phyloP scores from a whole-genome alignment of 1,284 basidiomycete genomes.

The Leccinum colubrinum region DNA sequence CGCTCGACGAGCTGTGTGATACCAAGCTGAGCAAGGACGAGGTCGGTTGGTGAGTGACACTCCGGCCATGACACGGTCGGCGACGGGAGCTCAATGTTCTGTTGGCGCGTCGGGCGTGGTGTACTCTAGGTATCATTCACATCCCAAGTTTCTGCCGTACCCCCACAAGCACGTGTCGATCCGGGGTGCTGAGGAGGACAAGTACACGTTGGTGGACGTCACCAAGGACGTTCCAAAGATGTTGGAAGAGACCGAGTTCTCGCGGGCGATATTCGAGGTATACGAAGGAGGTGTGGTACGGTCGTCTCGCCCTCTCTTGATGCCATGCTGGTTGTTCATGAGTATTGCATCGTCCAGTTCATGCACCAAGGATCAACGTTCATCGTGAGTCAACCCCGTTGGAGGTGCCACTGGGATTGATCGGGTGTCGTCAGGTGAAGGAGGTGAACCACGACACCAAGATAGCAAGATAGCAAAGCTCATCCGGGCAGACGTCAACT shows the following conservation, averaged over 20 bases:
- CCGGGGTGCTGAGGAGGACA: slow-evolving; percentile 76
- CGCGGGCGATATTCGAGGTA: slow-evolving; percentile 83
- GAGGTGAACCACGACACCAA: slow-evolving; percentile 82
- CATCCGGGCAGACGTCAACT: slow-evolving; percentile 75
- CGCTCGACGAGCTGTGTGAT: slow-evolving; percentile 55
- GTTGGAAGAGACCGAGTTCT: slow-evolving; percentile 86
- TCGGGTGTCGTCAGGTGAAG: slow-evolving; percentile 50
- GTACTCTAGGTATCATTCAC: slow-evolving; percentile 68
- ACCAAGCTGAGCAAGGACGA: slow-evolving; percentile 55
- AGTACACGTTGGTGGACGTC: slow-evolving; percentile 75
- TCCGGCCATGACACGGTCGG: neutral
- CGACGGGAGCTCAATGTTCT: neutral
- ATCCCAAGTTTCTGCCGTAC: slow-evolving; percentile 75
- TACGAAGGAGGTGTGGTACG: slow-evolving; percentile 77
- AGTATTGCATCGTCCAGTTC: slow-evolving; percentile 47
- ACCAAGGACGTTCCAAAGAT: slow-evolving; percentile 48
- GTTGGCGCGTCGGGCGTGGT: neutral
- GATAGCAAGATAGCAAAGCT: slow-evolving; percentile 72
- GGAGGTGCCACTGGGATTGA: slow-evolving; percentile 5
- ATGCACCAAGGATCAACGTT: slow-evolving; percentile 81
- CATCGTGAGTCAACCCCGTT: slow-evolving; percentile 44
- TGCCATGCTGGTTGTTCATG: slow-evolving; percentile 1
- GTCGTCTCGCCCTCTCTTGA: neutral
- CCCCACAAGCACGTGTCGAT: slow-evolving; percentile 77
- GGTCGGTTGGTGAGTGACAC: slow-evolving; percentile 62